These are phyloP conservation scores for maize (Zea mays) DNA, from an alignment of 176 grass and related monocot species.

Conservation along the genomic window DNA sequence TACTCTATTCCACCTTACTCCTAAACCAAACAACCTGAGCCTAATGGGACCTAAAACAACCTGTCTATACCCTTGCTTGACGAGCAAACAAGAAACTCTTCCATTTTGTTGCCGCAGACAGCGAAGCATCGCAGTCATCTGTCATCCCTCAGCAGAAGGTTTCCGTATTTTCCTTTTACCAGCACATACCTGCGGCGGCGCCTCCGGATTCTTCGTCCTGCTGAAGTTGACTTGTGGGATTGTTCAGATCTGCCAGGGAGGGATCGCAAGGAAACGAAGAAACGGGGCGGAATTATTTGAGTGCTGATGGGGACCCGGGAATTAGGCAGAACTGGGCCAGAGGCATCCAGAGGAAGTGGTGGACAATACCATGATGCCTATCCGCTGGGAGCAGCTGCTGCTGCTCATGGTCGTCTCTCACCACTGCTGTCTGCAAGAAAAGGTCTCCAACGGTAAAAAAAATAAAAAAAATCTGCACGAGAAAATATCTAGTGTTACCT, in stretches of 20 bases:
- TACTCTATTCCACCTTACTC: no score
- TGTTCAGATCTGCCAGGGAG: constrained; percentile 1
- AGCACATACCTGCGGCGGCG: background rate
- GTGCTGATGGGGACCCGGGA: constrained; percentile 31
- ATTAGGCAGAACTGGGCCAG: constrained; percentile 31
- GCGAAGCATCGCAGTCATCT: background rate
- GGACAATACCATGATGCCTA: constrained; percentile 42
- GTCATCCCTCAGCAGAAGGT: background rate
- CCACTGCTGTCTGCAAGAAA: background rate
- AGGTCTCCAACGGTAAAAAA: background rate
- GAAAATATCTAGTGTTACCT: background rate
- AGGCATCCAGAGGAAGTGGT: constrained; percentile 23
- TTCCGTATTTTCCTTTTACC: background rate
- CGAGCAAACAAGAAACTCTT: background rate
- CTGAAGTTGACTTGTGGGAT: constrained; percentile 13
- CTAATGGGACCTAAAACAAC: background rate
- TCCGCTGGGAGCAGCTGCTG: constrained; percentile 29
- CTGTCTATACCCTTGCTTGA: background rate
- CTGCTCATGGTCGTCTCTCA: background rate
- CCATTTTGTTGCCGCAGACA: background rate
- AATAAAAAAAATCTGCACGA: background rate
- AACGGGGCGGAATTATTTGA: background rate
- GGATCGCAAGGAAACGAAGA: background rate
- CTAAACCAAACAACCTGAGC: no score
- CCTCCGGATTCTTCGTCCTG: constrained; percentile 17